These are phyloP conservation scores for Aaosphaeria arxii DNA, from an alignment of 2,329 filamentous ascomycete genomes.

Conservation along the genomic window DNA sequence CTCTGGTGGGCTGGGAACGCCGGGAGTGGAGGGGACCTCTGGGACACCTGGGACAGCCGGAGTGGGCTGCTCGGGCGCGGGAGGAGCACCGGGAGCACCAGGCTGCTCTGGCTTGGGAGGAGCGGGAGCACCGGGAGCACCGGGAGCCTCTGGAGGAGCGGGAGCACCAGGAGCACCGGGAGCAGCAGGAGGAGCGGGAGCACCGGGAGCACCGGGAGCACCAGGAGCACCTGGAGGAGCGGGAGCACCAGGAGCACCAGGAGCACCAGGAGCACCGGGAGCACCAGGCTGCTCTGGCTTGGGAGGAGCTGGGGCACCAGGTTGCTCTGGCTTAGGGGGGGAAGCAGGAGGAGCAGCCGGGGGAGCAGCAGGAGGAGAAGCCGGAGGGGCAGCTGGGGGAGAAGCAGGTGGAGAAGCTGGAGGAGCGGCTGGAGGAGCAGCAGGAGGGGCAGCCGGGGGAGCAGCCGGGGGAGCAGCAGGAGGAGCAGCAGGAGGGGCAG, in stretches of 20 bases:
- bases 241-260: background rate
- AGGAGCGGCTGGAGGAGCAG: slow-evolving; percentile 6
- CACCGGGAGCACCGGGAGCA: slow-evolving; percentile 9
- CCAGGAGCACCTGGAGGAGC: background rate
- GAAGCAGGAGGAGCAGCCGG: no score
- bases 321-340: slow-evolving; percentile 3
- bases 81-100: background rate
- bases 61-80: background rate
- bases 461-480: background rate
- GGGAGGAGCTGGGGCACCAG: background rate
- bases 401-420: slow-evolving; percentile 2
- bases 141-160: slow-evolving; percentile 4
- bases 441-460: slow-evolving; percentile 12
- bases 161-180: slow-evolving; percentile 5
- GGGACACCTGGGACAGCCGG: background rate
- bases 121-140: background rate
- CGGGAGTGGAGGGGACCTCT: background rate
- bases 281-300: background rate
- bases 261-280: background rate
- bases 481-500: background rate
- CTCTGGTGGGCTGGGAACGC: background rate
- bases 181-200: slow-evolving; percentile 7
- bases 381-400: slow-evolving; percentile 5
- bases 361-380: background rate
- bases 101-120: background rate